Evolutionary conservation across 345 rosid species (phyloP).

Genomic region (Gossypium mustelinum): DNA sequence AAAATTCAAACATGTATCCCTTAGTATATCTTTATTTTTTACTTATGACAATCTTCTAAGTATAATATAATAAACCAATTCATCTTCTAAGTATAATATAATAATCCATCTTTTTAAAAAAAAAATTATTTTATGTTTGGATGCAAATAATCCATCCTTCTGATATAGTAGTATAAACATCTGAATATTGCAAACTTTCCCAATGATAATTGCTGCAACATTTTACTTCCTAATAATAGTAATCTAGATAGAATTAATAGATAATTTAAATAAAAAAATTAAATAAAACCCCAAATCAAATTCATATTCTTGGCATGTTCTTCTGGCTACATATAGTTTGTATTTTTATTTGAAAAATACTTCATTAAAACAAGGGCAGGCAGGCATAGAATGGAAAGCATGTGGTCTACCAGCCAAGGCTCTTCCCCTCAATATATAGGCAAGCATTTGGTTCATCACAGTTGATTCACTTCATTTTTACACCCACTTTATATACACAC

Average conservation of each 20-base stretch:
- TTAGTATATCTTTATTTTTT: too few relatives aligned
- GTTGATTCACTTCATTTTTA: slow-evolving; percentile 43
- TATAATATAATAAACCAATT: too few relatives aligned
- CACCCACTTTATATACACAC: slow-evolving; percentile 9
- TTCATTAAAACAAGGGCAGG: not conserved
- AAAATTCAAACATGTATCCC: too few relatives aligned
- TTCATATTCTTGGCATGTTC: slow-evolving; percentile 10
- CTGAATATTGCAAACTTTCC: not conserved
- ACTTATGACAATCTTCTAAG: too few relatives aligned
- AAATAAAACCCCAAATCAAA: not conserved
- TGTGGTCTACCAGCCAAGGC: slow-evolving; percentile 58
- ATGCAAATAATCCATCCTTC: not conserved
- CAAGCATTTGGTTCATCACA: slow-evolving; percentile 56
- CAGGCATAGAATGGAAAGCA: slow-evolving; percentile 50
- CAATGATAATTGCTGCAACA: not conserved
- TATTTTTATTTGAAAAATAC: not conserved
- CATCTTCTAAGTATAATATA: too few relatives aligned
- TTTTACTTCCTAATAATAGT: not conserved
- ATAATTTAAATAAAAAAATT: not conserved
- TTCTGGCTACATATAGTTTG: not conserved
- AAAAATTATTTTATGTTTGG: too few relatives aligned
- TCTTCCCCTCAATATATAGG: slow-evolving; percentile 36
- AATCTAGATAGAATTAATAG: not conserved
- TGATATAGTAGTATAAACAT: not conserved
- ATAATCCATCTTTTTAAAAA: not conserved